Conservation (phyloP, 768 basidiomycete genomes). For the Russula abietina region DNA sequence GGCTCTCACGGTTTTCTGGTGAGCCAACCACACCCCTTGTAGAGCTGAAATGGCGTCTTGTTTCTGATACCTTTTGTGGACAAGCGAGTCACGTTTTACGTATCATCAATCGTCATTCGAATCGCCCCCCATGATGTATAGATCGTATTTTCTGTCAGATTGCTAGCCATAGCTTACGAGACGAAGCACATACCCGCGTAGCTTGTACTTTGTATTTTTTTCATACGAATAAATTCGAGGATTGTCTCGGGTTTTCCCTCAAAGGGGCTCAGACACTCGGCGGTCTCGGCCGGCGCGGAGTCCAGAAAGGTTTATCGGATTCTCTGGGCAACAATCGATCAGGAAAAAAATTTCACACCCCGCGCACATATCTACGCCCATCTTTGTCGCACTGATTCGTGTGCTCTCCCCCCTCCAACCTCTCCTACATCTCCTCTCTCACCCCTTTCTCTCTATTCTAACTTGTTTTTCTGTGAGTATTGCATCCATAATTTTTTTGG, state of each 20-base stretch:
- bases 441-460: conserved; percentile 37
- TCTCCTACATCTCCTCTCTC: conserved; percentile 43
- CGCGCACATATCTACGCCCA: conserved; percentile 31
- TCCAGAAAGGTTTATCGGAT: conserved; percentile 24
- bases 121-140: conserved; percentile 10
- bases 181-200: conserved; percentile 1
- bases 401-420: conserved; percentile 37
- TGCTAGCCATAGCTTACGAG: conserved; percentile 6
- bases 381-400: conserved; percentile 26
- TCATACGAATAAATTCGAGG: neutral
- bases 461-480: conserved; percentile 40
- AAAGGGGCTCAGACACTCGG: neutral
- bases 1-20: conserved; percentile 2
- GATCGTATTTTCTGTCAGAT: conserved; percentile 3
- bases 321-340: conserved; percentile 23
- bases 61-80: conserved; percentile 14
- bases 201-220: conserved; percentile 11
- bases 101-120: conserved; percentile 10
- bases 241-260: neutral
- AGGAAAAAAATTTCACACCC: conserved; percentile 27
- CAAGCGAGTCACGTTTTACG: conserved; percentile 12
- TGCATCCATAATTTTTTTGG: conserved; percentile 12
- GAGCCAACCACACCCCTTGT: conserved; percentile 5
- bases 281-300: conserved; percentile 17
- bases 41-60: conserved; percentile 1